Evolutionary conservation across 139 green algal genomes (phyloP), one percentile per base, ranked within the genome.

Genomic region (Chlorella sp.): DNA sequence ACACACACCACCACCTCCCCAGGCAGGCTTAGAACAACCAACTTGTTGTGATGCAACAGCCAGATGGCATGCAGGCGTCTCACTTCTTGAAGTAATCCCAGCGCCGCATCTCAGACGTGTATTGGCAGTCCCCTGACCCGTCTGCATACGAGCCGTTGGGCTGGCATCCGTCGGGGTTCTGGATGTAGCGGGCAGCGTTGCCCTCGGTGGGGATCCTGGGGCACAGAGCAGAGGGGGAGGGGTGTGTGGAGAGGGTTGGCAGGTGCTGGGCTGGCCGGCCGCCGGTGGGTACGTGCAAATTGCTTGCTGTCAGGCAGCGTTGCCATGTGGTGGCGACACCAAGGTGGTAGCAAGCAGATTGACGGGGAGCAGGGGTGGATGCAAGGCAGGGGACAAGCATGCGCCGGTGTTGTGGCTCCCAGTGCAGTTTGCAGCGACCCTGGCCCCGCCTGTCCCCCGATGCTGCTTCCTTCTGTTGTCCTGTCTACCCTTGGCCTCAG

Each of bases 81-180:
- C 48, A 57, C 75, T 96, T 93, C 34, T 93, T 94, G 92, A 97
- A 97, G 84, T 95, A 96, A 18, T 94, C 76, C 77, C 93, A 93
- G 39, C 95, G 89, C 28, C 92, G 91, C 81, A 84, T 88, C 30
- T 81, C 84, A 9, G 84, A 40, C 0, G 84, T 88, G 84, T 88
- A 88, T 9, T 48, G 0, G 84, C 84, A 88, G n/a, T 66, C n/a
- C n/a, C n/a, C 48, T 16, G 90, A 93, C 5, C 92, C 89, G 40
- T 88, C 83, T 68, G 86, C 73, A 11, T 9, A 28, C 53, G 39
- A 80, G 48, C 86, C 90, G 53, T 40, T 32, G 14, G 84, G 66
- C 34, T 53, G 30, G 84, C 84, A 88, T 39, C 84, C 84, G 39
- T 88, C 57, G 37, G 84, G 71, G 12, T 64, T 80, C 64, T 80